phyloP scores from a whole-genome alignment of 352 stramenopile species.

The Phytopythium cucurbitacearum region DNA sequence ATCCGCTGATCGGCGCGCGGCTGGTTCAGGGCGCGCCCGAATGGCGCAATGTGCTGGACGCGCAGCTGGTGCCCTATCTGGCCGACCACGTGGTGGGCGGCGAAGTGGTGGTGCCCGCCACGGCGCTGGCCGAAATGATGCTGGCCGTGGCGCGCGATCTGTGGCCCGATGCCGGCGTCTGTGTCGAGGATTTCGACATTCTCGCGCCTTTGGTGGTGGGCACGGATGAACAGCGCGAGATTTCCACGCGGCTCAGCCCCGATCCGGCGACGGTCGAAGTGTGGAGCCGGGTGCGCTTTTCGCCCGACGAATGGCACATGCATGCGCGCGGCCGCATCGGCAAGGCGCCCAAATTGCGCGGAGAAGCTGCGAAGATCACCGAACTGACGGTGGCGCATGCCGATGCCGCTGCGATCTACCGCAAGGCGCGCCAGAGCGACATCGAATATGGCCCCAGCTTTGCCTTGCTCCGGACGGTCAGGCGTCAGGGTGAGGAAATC shows the following conservation, averaged over 20 bases:
- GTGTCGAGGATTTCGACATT: slow-evolving; percentile 6
- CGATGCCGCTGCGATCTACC: slow-evolving; percentile 5
- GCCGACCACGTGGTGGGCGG: slow-evolving; percentile 4
- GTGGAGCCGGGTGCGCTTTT: slow-evolving; percentile 5
- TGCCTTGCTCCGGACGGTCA: slow-evolving; percentile 5
- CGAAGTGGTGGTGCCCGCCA: slow-evolving; percentile 4
- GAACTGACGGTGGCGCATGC: slow-evolving; percentile 5
- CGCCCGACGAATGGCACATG: slow-evolving; percentile 5
- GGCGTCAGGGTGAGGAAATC: slow-evolving; percentile 5
- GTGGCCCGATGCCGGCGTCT: slow-evolving; percentile 4
- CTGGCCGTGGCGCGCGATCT: slow-evolving; percentile 4
- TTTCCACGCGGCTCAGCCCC: slow-evolving; percentile 4
- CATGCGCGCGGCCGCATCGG: slow-evolving; percentile 4
- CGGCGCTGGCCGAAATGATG: slow-evolving; percentile 5
- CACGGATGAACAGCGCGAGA: slow-evolving; percentile 5
- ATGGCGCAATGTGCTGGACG: slow-evolving; percentile 5
- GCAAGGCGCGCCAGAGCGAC: slow-evolving; percentile 4
- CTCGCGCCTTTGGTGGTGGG: slow-evolving; percentile 4
- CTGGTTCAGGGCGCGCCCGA: slow-evolving; percentile 4
- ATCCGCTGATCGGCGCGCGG: slow-evolving; percentile 4
- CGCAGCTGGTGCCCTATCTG: slow-evolving; percentile 5
- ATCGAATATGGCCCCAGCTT: slow-evolving; percentile 5
- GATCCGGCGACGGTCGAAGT: slow-evolving; percentile 5
- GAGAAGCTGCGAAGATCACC: slow-evolving; percentile 5
- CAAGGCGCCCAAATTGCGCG: slow-evolving; percentile 5